Percentiles rank a stretch among this genome's conserved stretches.
Conservation (phyloP, 1,139 yeast species). For the Saccharomyces hybrid region DNA sequence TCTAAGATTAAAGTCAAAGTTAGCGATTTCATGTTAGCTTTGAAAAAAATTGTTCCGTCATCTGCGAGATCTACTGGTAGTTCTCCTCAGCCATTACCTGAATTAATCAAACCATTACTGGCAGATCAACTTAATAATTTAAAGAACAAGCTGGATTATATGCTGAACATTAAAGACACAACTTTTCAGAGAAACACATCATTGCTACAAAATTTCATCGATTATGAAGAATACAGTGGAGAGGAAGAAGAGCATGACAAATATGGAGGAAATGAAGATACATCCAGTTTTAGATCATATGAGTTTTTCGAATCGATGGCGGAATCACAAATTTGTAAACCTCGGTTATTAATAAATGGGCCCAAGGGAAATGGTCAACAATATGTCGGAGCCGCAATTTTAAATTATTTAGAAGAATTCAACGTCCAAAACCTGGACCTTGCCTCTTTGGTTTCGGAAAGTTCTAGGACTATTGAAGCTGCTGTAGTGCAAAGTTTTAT, state of each 20-base stretch:
- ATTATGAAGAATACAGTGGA: conserved; percentile 24
- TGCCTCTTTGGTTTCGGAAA: conserved; percentile 69
- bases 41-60: conserved; percentile 85
- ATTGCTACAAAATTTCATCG: conserved; percentile 28
- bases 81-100: conserved; percentile 73
- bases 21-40: conserved; percentile 77
- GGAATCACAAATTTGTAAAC: conserved; percentile 67
- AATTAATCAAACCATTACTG: conserved; percentile 57
- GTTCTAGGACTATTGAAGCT: conserved; percentile 78
- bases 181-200: conserved; percentile 24
- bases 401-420: conserved; percentile 81
- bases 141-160: conserved; percentile 41
- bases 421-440: conserved; percentile 83
- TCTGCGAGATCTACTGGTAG: conserved; percentile 79
- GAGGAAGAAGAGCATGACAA: conserved; percentile 33
- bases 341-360: conserved; percentile 71
- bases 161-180: conserved; percentile 39
- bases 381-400: conserved; percentile 73
- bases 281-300: conserved; percentile 40
- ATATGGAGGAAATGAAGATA: conserved; percentile 68
- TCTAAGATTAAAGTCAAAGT: conserved; percentile 67
- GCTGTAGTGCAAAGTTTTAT: conserved; percentile 74
- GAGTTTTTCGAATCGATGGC: conserved; percentile 33
- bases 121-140: conserved; percentile 42
- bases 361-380: conserved; percentile 81